Base-by-base conservation (phyloP, 768 basidiomycete species). In the Mycena indigotica region DNA sequence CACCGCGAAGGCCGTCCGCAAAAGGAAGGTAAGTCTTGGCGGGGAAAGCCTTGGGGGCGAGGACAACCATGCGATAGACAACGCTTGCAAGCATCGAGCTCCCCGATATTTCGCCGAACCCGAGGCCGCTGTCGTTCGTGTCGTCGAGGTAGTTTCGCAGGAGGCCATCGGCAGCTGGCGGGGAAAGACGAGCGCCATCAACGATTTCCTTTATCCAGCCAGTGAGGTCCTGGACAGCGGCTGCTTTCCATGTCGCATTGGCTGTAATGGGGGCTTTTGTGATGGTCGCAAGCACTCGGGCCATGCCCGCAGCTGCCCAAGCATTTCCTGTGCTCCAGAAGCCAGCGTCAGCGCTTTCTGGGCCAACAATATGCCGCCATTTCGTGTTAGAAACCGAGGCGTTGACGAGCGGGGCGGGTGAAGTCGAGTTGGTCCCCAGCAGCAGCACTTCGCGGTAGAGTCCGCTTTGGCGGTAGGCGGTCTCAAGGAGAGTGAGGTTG, bases 251-350 rank as follows among this genome's bases (percentile, higher is more conserved):
- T 50, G 76, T 70, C 23, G 54, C 38, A 39, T 54, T 49, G 15
- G 53, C 15, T 1, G 71, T 66, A 30, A 67, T 70, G 28, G 67
- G 64, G 1, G 81, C 77, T 25, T 75, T 72, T 23, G 70, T 64
- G 30, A 86, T 74, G 0, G 82, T 86, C 8, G 77, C 76, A 4
- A 81, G 67, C 4, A 90, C 84, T 5, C 88, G 78, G 25, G 84
- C 69, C 78, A 86, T 85, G 1, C 88, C 88, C 1, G 81, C 82
- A 1, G 86, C 86, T 0, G 87, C 88, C 89, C 89, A 90, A 0
- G 75, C 87, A 61, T 90, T 91, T 2, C 84, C 84, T 40, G 79
- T 80, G 0, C 77, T 75, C 80, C 80, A 82, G 1, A 80, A 56
- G 2, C 79, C 79, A 0, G 70, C 63, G 50, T 81, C 80, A 21